Conservation (phyloP, 2,329 filamentous ascomycete genomes). For the Monilinia vaccinii-corymbosi region DNA sequence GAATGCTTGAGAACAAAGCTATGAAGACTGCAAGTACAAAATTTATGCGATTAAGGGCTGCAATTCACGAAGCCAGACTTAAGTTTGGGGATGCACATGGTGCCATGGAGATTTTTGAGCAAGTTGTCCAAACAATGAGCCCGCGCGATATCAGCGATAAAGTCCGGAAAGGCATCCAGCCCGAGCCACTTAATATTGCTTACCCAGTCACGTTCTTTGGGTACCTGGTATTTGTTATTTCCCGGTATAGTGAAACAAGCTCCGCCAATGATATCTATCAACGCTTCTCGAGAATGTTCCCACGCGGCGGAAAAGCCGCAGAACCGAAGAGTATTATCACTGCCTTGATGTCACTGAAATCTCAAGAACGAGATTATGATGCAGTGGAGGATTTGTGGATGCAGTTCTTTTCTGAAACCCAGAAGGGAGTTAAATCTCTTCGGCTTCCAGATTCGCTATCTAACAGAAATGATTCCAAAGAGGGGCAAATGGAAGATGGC, state of each 20-base stretch:
- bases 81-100: constrained; percentile 6
- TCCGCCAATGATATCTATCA: constrained; percentile 47
- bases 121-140: constrained; percentile 18
- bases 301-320: constrained; percentile 28
- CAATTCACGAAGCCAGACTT: constrained; percentile 2
- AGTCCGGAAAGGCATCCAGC: constrained; percentile 20
- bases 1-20: constrained; percentile 34
- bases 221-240: constrained; percentile 47
- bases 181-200: constrained; percentile 21
- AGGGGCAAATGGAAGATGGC: neutral
- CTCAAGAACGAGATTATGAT: constrained; percentile 46
- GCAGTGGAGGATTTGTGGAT: constrained; percentile 60
- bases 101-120: constrained; percentile 23
- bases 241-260: constrained; percentile 35
- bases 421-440: constrained; percentile 33
- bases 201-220: constrained; percentile 38
- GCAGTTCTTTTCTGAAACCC: constrained; percentile 45
- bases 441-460: constrained; percentile 4
- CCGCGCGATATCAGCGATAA: constrained; percentile 21
- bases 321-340: constrained; percentile 48
- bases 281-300: constrained; percentile 39
- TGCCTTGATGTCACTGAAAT: constrained; percentile 59
- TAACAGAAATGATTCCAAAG: neutral
- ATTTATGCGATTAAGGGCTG: constrained; percentile 33
- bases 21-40: constrained; percentile 35